Evolutionary conservation across 2,329 filamentous ascomycete species (phyloP), one percentile per base, ranked within the genome.

Genomic region (Stagonosporopsis chrysanthemi): DNA sequence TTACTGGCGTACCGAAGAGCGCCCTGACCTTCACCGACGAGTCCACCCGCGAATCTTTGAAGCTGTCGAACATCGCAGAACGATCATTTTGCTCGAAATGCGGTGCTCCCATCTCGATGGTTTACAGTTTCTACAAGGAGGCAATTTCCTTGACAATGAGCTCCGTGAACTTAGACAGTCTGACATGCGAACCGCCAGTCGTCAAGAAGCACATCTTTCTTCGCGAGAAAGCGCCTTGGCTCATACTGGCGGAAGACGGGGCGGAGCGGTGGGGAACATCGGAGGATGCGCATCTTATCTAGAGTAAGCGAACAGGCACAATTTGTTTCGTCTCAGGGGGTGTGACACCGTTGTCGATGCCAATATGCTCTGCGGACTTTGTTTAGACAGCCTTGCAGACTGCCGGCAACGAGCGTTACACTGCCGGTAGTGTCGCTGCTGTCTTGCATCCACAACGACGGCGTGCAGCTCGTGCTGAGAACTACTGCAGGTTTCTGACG

Each of bases 31-130:
- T 75, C 48, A 72, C 70, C 41, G 52, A 61, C 23, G 49, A 63
- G 9, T 56, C 73, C 22, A 73, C 69, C 0, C 66, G 72, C 15
- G 76, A 69, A 29, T 67, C 63, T 6, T 68, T 77, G 35, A 67
- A 60, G 22, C 75, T 80, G 12, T 80, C 77, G 23, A 68, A 77
- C 1, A 59, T 70, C n/a, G 81, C 79, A 17, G 75, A 76, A 11
- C 74, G 81, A 29, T 76, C 72, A 0, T 80, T 79, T 58, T 84
- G 81, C 71, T 73, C 75, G 19, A 69, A 66, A 12, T 83, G 82
- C 57, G 81, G 81, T 17, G 78, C 77, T 28, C 80, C 77, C 15
- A 70, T 84, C 33, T 77, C 71, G 6, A 82, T 83, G 76, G 61
- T 56, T 26, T 80, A 80, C 52, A 58, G 73, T 19, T 72, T 66